These are phyloP conservation scores for Huntiella abstrusa DNA, from an alignment of 2,329 filamentous ascomycete species.

Conservation along the genomic window DNA sequence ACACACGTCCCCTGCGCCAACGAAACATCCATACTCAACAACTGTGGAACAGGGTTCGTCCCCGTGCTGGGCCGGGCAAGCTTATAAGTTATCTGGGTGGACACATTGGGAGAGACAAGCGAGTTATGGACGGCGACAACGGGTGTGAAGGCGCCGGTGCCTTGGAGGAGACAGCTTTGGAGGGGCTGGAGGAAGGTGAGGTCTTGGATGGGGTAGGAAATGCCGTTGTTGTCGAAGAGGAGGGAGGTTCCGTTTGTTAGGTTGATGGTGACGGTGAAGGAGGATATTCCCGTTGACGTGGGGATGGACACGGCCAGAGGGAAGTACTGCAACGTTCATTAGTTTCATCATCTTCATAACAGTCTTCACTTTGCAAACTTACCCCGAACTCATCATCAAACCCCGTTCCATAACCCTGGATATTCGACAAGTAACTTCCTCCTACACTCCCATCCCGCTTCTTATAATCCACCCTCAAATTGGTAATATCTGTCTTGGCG, in stretches of 20 bases:
- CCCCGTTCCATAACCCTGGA: constrained; percentile 25
- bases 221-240: constrained; percentile 37
- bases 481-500: constrained; percentile 23
- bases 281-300: constrained; percentile 39
- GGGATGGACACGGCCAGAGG: constrained; percentile 32
- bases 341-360: background rate
- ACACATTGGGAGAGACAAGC: constrained; percentile 22
- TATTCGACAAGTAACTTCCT: constrained; percentile 2
- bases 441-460: constrained; percentile 29
- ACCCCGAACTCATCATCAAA: constrained; percentile 40
- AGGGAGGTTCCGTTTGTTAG: constrained; percentile 26
- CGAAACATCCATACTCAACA: constrained; percentile 21
- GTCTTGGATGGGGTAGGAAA: constrained; percentile 34
- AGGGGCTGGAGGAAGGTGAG: constrained; percentile 33
- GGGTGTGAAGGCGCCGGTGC: constrained; percentile 24
- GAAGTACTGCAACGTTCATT: constrained; percentile 21
- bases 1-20: constrained; percentile 26
- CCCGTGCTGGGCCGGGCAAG: constrained; percentile 19
- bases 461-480: constrained; percentile 35
- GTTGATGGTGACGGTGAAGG: constrained; percentile 36
- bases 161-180: constrained; percentile 35
- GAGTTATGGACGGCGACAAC: constrained; percentile 32
- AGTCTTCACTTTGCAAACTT: background rate
- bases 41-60: constrained; percentile 20
- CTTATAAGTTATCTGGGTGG: constrained; percentile 26